Conservation (phyloP, 305 asterid species). For the Rubia peregrina region DNA sequence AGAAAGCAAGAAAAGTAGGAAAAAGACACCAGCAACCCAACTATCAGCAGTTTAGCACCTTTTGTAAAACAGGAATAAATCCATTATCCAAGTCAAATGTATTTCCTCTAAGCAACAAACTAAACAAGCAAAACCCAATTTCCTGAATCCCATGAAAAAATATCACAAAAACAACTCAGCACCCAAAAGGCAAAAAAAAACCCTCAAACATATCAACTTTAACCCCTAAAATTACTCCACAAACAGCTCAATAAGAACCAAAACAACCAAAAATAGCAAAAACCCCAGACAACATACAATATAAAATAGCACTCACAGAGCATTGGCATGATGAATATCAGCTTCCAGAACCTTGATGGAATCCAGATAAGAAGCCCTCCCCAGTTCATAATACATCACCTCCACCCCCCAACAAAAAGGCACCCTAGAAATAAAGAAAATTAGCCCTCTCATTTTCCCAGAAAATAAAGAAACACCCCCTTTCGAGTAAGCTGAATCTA, state of each 20-base stretch:
- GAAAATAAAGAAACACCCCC: neutral
- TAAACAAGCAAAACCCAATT: neutral
- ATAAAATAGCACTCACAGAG: constrained; percentile 44
- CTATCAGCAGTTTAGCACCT: neutral
- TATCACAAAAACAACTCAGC: neutral
- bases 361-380: constrained; percentile 53
- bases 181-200: neutral
- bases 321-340: constrained; percentile 79
- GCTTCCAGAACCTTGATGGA: constrained; percentile 68
- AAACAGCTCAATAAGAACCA: neutral
- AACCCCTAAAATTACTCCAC: constrained; percentile 1
- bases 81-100: neutral
- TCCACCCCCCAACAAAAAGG: constrained; percentile 30
- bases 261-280: neutral
- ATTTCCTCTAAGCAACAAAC: neutral
- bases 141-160: neutral
- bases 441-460: neutral
- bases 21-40: neutral
- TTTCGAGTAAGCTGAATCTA: constrained; percentile 16
- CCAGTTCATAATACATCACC: constrained; percentile 62
- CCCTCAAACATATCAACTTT: neutral
- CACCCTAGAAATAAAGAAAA: constrained; percentile 3
- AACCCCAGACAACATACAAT: constrained; percentile 16
- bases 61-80: neutral
- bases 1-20: neutral